These are phyloP conservation scores for Nissolia schottii DNA, from an alignment of 306 rosid species.

Conservation along the genomic window DNA sequence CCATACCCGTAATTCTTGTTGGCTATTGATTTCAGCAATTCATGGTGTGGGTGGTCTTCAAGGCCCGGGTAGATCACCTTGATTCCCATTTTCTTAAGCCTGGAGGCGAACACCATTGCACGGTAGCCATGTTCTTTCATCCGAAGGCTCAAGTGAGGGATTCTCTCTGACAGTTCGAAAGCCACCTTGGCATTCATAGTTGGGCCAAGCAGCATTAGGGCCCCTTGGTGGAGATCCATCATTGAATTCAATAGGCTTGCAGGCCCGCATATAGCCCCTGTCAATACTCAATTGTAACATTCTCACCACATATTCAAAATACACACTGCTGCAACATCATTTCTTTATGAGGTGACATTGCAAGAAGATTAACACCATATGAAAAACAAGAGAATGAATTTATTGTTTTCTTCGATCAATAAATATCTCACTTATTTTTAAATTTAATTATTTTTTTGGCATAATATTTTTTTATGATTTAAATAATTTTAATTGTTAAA, in stretches of 20 bases:
- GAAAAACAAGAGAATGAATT: no score
- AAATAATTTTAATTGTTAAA: no score
- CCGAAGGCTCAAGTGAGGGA: conserved; percentile 62
- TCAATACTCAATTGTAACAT: background rate
- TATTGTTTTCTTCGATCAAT: no score
- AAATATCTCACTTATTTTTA: no score
- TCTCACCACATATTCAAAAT: no score
- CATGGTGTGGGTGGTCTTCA: conserved; percentile 67
- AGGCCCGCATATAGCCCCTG: conserved; percentile 84
- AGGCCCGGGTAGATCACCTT: conserved; percentile 81
- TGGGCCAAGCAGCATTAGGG: conserved; percentile 76
- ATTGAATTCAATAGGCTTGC: conserved; percentile 58
- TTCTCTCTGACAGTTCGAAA: conserved; percentile 73
- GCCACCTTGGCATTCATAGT: conserved; percentile 93
- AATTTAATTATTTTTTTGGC: no score
- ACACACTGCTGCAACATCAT: no score
- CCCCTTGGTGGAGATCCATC: conserved; percentile 83
- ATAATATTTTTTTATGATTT: no score
- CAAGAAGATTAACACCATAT: no score
- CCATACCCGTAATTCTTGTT: conserved; percentile 72
- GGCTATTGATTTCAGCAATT: conserved; percentile 45
- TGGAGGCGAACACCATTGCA: conserved; percentile 53
- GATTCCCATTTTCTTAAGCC: conserved; percentile 57
- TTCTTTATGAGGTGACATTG: no score
- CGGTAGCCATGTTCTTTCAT: conserved; percentile 71